Conservation (phyloP, 495 filamentous ascomycete genomes). For the Aspergillus ellipticus region DNA sequence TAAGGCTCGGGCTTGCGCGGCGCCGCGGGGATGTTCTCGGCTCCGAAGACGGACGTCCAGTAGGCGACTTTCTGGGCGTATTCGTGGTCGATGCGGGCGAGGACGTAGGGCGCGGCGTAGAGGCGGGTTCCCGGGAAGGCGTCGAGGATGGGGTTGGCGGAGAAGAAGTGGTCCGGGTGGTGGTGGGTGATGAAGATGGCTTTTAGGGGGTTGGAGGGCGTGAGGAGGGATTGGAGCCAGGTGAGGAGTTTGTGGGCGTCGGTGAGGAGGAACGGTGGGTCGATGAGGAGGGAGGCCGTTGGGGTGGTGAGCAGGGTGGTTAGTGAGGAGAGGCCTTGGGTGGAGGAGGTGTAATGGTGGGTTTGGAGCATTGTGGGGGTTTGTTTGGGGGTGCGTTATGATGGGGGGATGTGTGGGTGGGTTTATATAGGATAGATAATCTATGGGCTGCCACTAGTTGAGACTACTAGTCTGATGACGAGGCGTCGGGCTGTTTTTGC, state of each 20-base stretch:
- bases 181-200: conserved; percentile 32
- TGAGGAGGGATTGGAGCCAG: conserved; percentile 19
- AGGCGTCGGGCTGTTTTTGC: too few species aligned
- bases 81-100: conserved; percentile 25
- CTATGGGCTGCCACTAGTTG: too few species aligned
- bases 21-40: conserved; percentile 19
- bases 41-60: conserved; percentile 24
- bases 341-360: conserved; percentile 15
- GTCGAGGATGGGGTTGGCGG: conserved; percentile 27
- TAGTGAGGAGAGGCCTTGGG: conserved; percentile 18
- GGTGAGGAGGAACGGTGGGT: conserved; percentile 18
- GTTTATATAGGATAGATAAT: too few species aligned
- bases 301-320: conserved; percentile 15
- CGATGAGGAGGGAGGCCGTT: conserved; percentile 12
- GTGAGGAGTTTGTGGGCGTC: conserved; percentile 17
- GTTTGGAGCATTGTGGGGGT: conserved; percentile 13
- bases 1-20: conserved; percentile 25
- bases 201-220: conserved; percentile 11
- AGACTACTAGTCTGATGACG: too few species aligned
- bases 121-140: conserved; percentile 22
- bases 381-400: background rate
- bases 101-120: conserved; percentile 29
- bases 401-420: too few species aligned
- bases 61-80: conserved; percentile 30
- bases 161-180: conserved; percentile 34